Evolutionary conservation across 805 yeast species (phyloP), one percentile per base, ranked within the genome.

Genomic region (Candida succiphila): DNA sequence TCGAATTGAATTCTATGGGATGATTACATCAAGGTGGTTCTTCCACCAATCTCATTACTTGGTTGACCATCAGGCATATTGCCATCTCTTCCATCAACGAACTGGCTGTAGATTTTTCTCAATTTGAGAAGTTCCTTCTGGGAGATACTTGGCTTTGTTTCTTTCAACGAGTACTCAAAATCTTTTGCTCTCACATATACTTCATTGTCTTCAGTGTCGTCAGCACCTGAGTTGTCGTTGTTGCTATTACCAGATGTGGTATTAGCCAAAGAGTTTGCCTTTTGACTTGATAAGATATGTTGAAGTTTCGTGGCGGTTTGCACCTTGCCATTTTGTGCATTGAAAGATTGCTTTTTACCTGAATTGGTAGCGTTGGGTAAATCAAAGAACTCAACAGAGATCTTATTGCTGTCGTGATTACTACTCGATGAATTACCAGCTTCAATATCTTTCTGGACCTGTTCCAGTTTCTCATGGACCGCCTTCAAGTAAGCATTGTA

Each of bases 401-500:
- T 25, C 2, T 20, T 10, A 12, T 12, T 30, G 5, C 26, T 28
- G 2, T 32, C 33, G 14, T 27, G 35, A 5, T 19, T 24, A 9
- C 34, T 28, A 4, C 31, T 35, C 18, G 7, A 24, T n/a, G 29
- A 40, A 12, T 27, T 27, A 10, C 22, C 25, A 17, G 25, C 39
- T 6, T 38, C 32, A 13, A 14, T 8, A 13, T 46, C 51, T 24
- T 44, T 42, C 17, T 45, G 51, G 29, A 69, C 65, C 4, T 58
- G 49, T 10, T 70, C 73, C 43, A 87, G 68, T 42, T 70, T 76
- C 24, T 73, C 69, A 49, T 83, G 92, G 5, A 82, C 87, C 12
- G 95, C 94, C 44, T 78, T 79, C 51, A 89, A 64, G 53, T 88
- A 86, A 0, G 96, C 95, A 56, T 86, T 92, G 55, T 87, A 89